Evolutionary conservation across 1,284 basidiomycete species (phyloP).

Genomic region (Pseudozyma sp.): DNA sequence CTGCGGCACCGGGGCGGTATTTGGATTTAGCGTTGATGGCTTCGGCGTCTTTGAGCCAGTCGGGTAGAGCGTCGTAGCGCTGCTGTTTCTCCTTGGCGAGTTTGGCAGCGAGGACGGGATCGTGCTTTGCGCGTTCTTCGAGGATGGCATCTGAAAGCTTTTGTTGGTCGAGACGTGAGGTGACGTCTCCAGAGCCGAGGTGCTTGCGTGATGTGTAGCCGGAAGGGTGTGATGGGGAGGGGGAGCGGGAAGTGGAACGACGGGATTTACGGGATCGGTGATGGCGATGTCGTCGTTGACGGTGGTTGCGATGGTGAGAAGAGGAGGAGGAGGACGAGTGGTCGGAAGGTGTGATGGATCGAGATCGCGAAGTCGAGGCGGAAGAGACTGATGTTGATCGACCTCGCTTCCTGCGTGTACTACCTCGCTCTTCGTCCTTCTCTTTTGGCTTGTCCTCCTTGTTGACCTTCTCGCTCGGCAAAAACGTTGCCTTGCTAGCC

Average conservation of each 20-base stretch:
- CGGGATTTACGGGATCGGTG: not conserved
- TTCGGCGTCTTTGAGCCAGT: slow-evolving; percentile 55
- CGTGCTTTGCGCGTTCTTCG: slow-evolving; percentile 34
- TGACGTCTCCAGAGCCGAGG: slow-evolving; percentile 10
- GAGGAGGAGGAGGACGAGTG: not conserved
- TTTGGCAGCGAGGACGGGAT: slow-evolving; percentile 20
- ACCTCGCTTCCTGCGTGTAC: slow-evolving; percentile 1
- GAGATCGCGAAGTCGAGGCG: not conserved
- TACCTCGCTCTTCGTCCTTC: not conserved
- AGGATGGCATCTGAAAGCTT: slow-evolving; percentile 37
- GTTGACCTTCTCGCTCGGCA: not conserved
- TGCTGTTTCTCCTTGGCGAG: slow-evolving; percentile 8
- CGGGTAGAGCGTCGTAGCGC: slow-evolving; percentile 35
- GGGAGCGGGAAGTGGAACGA: not conserved
- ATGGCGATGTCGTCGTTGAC: not conserved
- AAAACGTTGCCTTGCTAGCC: slow-evolving; percentile 73
- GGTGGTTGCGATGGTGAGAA: not conserved
- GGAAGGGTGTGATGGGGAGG: not conserved
- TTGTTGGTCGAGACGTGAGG: slow-evolving; percentile 31
- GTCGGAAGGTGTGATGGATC: not conserved
- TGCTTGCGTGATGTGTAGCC: slow-evolving; percentile 13
- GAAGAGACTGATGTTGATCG: slow-evolving; percentile 4
- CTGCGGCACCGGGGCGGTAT: slow-evolving; percentile 40
- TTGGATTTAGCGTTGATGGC: slow-evolving; percentile 33
- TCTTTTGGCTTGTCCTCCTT: slow-evolving; percentile 1